Evolutionary conservation across 106 monocot species (phyloP), one percentile per base, ranked within the genome.

Genomic region (Platanthera zijinensis): DNA sequence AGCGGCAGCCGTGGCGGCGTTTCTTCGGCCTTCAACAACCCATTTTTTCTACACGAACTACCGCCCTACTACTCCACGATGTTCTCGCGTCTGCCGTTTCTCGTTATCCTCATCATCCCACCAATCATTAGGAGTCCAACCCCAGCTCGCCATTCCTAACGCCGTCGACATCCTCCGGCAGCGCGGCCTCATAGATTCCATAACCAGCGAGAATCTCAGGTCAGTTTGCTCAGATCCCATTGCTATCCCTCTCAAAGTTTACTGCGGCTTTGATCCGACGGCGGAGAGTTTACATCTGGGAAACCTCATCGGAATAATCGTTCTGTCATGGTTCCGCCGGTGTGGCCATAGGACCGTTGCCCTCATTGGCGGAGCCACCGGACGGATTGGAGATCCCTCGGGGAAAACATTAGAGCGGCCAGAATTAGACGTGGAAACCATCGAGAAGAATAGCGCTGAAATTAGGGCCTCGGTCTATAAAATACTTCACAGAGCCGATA

Each of bases 241-340:
- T 4, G 49, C 19, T 9, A 77, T 47, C 30, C 74, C 84, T 14
- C 75, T 96, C 22, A 86, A 69, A 52, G 93, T 85, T 8, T 97
- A 97, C 84, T 97, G 96, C 52, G 96, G 96, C 13, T 97, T 97
- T 78, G 96, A 97, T 59, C 96, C 96, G 0, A 97, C 91, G 5
- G 96, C 96, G 2, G 93, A 97, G 82, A 97, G 96, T 85, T 77
- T 97, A 69, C 96, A 97, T 75, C 71, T 97, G 1, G 96, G 93
- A 5, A 97, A 97, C 82, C 80, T 97, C 6, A 82, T 97, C 25
- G 93, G 87, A 28, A 72, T 97, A 77, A 82, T 97, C 54, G 93
- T 89, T 30, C 91, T 97, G 45, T 89, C 89, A 14, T 93, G 93
- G 89, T 97, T 93, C 86, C 90, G 82, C 52, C 78, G 89, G 2